Conservation (phyloP, 1,284 basidiomycete species). For the Kalmanozyma brasiliensis region DNA sequence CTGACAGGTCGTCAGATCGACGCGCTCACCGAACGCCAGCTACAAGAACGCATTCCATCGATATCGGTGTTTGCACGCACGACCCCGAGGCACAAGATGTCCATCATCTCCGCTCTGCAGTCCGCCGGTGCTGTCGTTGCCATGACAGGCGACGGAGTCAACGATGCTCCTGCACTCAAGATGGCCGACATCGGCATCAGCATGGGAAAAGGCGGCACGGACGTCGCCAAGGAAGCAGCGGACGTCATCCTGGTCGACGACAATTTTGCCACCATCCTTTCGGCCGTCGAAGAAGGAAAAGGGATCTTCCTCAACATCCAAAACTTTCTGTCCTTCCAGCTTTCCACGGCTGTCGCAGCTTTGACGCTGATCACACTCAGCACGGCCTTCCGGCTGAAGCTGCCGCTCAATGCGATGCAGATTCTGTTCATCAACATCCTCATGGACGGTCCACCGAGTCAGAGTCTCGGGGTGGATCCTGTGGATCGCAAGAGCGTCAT, state of each 20-base stretch:
- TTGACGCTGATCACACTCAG: conserved; percentile 92
- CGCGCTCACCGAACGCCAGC: conserved; percentile 76
- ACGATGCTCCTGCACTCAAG: conserved; percentile 95
- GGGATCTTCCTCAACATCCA: conserved; percentile 99
- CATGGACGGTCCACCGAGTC: conserved; percentile 98
- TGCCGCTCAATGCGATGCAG: conserved; percentile 97
- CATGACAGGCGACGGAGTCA: conserved; percentile 98
- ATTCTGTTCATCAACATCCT: conserved; percentile 98
- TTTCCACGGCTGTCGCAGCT: conserved; percentile 94
- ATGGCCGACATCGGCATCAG: conserved; percentile 98
- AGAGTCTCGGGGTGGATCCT: conserved; percentile 95
- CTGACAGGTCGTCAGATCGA: conserved; percentile 90
- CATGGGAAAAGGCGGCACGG: conserved; percentile 96
- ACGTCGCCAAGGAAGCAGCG: conserved; percentile 97
- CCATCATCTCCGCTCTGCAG: conserved; percentile 92
- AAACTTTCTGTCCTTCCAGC: conserved; percentile 95
- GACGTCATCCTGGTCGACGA: conserved; percentile 97
- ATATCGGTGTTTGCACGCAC: conserved; percentile 93
- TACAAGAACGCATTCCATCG: conserved; percentile 81
- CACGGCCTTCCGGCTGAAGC: conserved; percentile 85
- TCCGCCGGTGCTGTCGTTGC: conserved; percentile 87
- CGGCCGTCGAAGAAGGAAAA: conserved; percentile 94
- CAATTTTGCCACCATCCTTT: conserved; percentile 92
- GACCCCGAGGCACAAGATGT: conserved; percentile 96
- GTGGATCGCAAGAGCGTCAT: conserved; percentile 88